Evolutionary conservation across 1,139 yeast species (phyloP).

Genomic region (Meyerozyma smithsonii): DNA sequence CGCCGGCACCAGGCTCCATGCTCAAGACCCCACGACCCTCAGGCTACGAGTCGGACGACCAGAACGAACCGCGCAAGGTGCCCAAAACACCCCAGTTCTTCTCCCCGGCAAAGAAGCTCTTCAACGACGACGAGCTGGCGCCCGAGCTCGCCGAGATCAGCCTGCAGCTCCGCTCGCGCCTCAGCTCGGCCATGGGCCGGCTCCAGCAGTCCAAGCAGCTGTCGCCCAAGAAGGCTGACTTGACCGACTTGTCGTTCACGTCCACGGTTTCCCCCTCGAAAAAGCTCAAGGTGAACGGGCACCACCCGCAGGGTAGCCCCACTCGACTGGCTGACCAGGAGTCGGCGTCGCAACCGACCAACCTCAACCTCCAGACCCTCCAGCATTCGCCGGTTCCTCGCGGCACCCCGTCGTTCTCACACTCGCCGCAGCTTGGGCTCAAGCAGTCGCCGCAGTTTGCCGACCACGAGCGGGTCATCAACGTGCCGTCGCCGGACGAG

Average conservation of each 20-base stretch:
- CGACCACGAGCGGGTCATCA: slow-evolving; percentile 5
- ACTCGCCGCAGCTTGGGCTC: background rate
- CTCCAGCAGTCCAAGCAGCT: slow-evolving; percentile 23
- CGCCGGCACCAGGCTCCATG: slow-evolving; percentile 22
- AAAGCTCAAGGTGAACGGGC: slow-evolving; percentile 7
- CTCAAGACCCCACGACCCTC: slow-evolving; percentile 35
- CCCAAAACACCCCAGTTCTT: slow-evolving; percentile 36
- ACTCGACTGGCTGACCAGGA: slow-evolving; percentile 4
- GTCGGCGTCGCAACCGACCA: slow-evolving; percentile 17
- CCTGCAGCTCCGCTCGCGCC: slow-evolving; percentile 31
- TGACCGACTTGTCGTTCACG: slow-evolving; percentile 31
- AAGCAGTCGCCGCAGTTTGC: slow-evolving; percentile 1
- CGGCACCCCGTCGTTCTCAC: slow-evolving; percentile 1
- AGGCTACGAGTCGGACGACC: slow-evolving; percentile 23
- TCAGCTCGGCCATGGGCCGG: slow-evolving; percentile 39
- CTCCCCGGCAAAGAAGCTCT: slow-evolving; percentile 36
- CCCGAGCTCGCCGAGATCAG: slow-evolving; percentile 36
- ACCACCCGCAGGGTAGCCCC: slow-evolving; percentile 2
- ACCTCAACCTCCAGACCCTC: slow-evolving; percentile 35
- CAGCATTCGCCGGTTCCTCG: slow-evolving; percentile 28
- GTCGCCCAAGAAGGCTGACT: slow-evolving; percentile 20
- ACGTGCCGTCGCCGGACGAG: slow-evolving; percentile 32
- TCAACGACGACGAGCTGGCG: slow-evolving; percentile 18
- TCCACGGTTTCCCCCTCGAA: slow-evolving; percentile 28
- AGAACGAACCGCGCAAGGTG: slow-evolving; percentile 17